Conservation (phyloP, 2,329 filamentous ascomycete species). For the Dothideomycetes sp. region DNA sequence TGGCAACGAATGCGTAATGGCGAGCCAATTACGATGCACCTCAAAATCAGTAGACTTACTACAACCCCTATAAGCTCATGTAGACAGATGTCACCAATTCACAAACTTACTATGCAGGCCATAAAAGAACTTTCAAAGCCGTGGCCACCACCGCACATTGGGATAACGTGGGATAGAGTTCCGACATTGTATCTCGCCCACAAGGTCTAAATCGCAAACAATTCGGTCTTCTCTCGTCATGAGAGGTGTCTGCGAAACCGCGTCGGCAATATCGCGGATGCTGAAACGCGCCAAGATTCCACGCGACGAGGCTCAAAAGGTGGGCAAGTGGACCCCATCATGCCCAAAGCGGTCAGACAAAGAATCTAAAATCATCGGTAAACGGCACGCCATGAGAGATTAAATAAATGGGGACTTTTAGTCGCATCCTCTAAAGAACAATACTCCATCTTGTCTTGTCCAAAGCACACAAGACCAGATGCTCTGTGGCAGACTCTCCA, state of each 20-base stretch:
- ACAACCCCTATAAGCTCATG: slow-evolving; percentile 13
- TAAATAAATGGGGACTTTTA: too few species aligned
- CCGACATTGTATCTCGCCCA: slow-evolving; percentile 48
- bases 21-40: slow-evolving; percentile 97
- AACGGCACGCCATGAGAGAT: background rate
- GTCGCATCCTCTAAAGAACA: too few species aligned
- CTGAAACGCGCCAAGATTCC: background rate
- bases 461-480: too few species aligned
- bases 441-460: too few species aligned
- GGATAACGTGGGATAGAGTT: slow-evolving; percentile 73
- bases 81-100: too few species aligned
- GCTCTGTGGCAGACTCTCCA: too few species aligned
- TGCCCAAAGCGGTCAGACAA: too few species aligned
- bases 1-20: slow-evolving; percentile 82
- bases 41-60: slow-evolving; percentile 99
- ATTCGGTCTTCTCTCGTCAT: background rate
- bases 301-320: too few species aligned
- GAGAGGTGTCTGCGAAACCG: background rate
- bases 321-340: too few species aligned
- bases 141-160: slow-evolving; percentile 81
- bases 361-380: too few species aligned
- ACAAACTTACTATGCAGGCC: slow-evolving; percentile 92
- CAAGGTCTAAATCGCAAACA: background rate
- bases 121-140: slow-evolving; percentile 82
- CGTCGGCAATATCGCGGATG: background rate